Evolutionary conservation across 2,329 filamentous ascomycete genomes (phyloP), one percentile per base, ranked within the genome.

Genomic region (Epichloe bromicola): DNA sequence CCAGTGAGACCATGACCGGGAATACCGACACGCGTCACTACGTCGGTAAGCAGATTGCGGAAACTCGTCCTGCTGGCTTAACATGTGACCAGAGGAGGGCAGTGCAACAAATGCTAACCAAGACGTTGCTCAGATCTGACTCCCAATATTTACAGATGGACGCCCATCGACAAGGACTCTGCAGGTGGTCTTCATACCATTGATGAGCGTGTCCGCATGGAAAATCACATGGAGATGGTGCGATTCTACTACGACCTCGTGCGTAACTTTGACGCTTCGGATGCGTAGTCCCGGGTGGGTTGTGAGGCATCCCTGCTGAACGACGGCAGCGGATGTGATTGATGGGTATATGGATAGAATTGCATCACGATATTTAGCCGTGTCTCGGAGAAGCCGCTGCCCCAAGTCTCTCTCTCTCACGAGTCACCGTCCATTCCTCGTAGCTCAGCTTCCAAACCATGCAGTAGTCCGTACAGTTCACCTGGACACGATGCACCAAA

Each of bases 11-110:
- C 51, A 71, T 72, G 69, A 69, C 63, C 4, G 69, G 67, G 5
- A 72, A 72, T 54, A 72, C 69, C 0, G 69, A 71, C 36, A 70
- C 68, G 0, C 58, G 65, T n/a, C 69, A 70, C 52, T 71, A 70
- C 46, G 59, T 67, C 19, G 64, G 67, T 65, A 56, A 61, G 61
- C 58, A n/a, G 4, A 17, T 1, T 14, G 3, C 20, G 10, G n/a
- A 8, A 14, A 1, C 2, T 41, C 37, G 17, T 38, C 15, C 33
- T n/a, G 5, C 14, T 17, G 17, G 17, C 30, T 10, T 11, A 11
- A 30, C 30, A 11, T 11, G 30, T 30, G 30, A 30, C 30, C 8
- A 20, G 3, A 3, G 7, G 6, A 1, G 10, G 30, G 30, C 30
- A 11, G 30, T 8, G 10, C 1, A 4, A 1, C 30, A 0, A 30